Conservation (phyloP, 305 asterid species). For the Fraxinus paxiana region DNA sequence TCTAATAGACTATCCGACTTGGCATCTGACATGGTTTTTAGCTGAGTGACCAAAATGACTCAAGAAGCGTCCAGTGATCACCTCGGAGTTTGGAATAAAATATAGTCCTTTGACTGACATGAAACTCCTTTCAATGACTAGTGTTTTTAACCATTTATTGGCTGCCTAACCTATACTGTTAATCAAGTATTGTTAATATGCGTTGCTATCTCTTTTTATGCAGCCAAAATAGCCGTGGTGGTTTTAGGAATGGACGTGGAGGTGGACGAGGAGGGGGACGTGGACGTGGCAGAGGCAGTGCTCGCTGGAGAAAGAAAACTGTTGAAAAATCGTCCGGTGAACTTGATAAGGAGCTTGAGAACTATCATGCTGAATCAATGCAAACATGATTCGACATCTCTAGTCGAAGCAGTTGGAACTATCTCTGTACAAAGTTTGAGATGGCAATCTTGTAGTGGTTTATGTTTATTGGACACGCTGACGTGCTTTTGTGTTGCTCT, state of each 20-base stretch:
- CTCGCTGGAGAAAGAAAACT: constrained; percentile 38
- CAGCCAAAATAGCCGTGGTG: constrained; percentile 63
- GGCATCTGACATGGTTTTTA: neutral
- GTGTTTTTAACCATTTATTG: neutral
- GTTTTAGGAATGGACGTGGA: constrained; percentile 24
- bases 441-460: neutral
- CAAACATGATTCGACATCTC: constrained; percentile 32
- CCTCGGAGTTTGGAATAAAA: neutral
- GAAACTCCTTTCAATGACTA: neutral
- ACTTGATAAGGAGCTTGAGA: constrained; percentile 89
- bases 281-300: constrained; percentile 43
- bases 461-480: neutral
- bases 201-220: neutral
- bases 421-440: neutral
- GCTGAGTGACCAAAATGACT: neutral
- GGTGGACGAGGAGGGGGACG: constrained; percentile 8
- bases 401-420: neutral
- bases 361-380: constrained; percentile 77
- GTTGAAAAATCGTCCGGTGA: constrained; percentile 72
- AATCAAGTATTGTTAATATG: neutral
- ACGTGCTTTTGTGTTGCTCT: neutral
- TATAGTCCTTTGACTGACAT: neutral
- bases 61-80: neutral
- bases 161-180: neutral
- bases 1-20: neutral